These are phyloP conservation scores for Cryptosporidium baileyi DNA, from an alignment of 169 alveolate species.

Conservation along the genomic window DNA sequence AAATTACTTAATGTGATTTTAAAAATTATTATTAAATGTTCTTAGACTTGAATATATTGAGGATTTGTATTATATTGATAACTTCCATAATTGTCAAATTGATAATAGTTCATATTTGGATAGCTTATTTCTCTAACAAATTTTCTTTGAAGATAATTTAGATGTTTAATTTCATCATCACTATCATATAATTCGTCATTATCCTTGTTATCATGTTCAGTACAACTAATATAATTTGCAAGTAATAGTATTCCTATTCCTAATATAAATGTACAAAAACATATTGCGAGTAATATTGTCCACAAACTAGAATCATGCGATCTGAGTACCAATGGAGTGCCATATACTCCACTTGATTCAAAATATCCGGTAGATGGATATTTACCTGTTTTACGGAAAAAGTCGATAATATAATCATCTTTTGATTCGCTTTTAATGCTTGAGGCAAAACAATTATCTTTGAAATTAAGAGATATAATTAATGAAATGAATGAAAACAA, in stretches of 20 bases:
- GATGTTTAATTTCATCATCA: constrained; percentile 24
- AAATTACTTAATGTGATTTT: no score
- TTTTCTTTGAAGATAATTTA: constrained; percentile 11
- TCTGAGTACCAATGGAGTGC: constrained; percentile 38
- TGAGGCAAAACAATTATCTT: neutral
- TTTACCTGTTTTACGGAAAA: constrained; percentile 32
- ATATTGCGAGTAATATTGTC: constrained; percentile 19
- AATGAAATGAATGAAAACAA: no score
- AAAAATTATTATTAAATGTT: no score
- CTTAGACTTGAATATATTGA: no score
- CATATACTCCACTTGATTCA: constrained; percentile 32
- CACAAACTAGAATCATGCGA: constrained; percentile 26
- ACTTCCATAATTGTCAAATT: neutral
- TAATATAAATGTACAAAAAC: constrained; percentile 7
- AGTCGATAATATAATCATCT: constrained; percentile 20
- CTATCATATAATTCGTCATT: neutral
- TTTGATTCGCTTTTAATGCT: neutral
- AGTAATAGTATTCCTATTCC: constrained; percentile 20
- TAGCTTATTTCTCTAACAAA: neutral
- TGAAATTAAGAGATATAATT: no score
- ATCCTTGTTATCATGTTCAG: neutral
- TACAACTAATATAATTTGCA: neutral
- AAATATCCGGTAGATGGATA: constrained; percentile 14
- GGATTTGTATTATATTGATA: no score
- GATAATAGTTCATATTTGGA: constrained; percentile 6